phyloP scores from a whole-genome alignment of 208 protist genomes.

The Trypanosoma melophagium region DNA sequence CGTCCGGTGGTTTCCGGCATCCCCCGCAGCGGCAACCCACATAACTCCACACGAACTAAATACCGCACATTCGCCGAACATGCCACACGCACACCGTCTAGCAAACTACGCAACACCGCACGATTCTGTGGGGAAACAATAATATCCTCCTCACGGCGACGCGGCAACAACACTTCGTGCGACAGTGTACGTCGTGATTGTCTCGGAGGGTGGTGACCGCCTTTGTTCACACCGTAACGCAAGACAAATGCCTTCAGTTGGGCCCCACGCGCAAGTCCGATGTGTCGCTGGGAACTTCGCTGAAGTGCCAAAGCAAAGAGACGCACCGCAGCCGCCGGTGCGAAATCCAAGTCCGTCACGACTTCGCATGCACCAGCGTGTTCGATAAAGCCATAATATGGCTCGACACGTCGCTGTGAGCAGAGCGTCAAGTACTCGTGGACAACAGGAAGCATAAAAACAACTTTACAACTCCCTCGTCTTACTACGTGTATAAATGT shows the following conservation, averaged over 20 bases:
- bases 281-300: background rate
- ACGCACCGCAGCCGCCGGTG: constrained; percentile 13
- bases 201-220: constrained; percentile 17
- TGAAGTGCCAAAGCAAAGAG: constrained; percentile 27
- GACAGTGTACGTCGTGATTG: constrained; percentile 18
- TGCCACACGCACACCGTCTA: constrained; percentile 36
- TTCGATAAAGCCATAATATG: constrained; percentile 43
- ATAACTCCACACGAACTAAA: constrained; percentile 41
- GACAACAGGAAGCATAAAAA: constrained; percentile 39
- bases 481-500: background rate
- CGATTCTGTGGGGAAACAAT: constrained; percentile 20
- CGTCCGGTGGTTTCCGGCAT: constrained; percentile 11
- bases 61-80: constrained; percentile 27
- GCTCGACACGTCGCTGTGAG: constrained; percentile 37
- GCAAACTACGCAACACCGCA: constrained; percentile 26
- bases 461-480: background rate
- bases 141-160: constrained; percentile 14
- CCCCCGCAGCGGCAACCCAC: constrained; percentile 29
- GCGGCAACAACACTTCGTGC: constrained; percentile 7
- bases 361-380: constrained; percentile 38
- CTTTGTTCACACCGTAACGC: constrained; percentile 19
- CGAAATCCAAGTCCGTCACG: constrained; percentile 45
- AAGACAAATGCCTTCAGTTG: constrained; percentile 12
- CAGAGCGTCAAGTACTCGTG: constrained; percentile 61
- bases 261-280: background rate